A percentile compares a stretch with the other conserved stretches of the same genome.
Conservation (phyloP, 2,329 filamentous ascomycete species). For the Ampelomyces quisqualis region DNA sequence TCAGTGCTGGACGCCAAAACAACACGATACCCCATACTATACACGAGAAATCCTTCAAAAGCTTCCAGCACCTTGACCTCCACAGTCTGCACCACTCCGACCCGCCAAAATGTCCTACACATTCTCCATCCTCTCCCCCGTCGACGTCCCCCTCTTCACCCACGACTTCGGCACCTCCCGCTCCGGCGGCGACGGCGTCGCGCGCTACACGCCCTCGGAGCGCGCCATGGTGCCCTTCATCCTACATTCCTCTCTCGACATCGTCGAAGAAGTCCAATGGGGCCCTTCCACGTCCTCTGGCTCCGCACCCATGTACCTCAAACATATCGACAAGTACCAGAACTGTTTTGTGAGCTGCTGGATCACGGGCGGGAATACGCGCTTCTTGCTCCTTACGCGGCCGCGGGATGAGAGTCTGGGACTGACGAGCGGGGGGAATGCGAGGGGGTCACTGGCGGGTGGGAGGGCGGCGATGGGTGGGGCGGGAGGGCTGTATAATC, state of each 20-base stretch:
- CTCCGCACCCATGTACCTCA: slow-evolving; percentile 72
- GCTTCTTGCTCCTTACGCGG: slow-evolving; percentile 92
- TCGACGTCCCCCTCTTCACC: slow-evolving; percentile 95
- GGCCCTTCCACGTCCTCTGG: slow-evolving; percentile 47
- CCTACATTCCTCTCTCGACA: slow-evolving; percentile 88
- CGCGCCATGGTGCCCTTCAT: slow-evolving; percentile 97
- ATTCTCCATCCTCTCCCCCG: slow-evolving; percentile 93
- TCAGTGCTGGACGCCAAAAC: not conserved
- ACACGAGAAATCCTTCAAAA: too few relatives aligned
- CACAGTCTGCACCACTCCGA: not conserved
- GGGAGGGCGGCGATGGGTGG: slow-evolving; percentile 29
- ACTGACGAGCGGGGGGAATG: slow-evolving; percentile 21
- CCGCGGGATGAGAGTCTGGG: slow-evolving; percentile 53
- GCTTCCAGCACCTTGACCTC: not conserved
- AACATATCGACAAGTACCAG: slow-evolving; percentile 95
- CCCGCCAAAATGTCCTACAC: slow-evolving; percentile 83
- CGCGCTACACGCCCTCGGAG: slow-evolving; percentile 84
- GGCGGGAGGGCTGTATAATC: slow-evolving; percentile 63
- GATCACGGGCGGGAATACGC: slow-evolving; percentile 86
- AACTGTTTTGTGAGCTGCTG: slow-evolving; percentile 95
- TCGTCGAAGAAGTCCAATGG: slow-evolving; percentile 97
- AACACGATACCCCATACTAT: not conserved
- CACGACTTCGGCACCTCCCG: slow-evolving; percentile 97
- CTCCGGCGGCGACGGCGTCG: slow-evolving; percentile 87
- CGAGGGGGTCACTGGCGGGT: slow-evolving; percentile 36